These are phyloP conservation scores for Pseudocercospora pini-densiflorae DNA, from an alignment of 2,329 filamentous ascomycete genomes.

Conservation along the genomic window DNA sequence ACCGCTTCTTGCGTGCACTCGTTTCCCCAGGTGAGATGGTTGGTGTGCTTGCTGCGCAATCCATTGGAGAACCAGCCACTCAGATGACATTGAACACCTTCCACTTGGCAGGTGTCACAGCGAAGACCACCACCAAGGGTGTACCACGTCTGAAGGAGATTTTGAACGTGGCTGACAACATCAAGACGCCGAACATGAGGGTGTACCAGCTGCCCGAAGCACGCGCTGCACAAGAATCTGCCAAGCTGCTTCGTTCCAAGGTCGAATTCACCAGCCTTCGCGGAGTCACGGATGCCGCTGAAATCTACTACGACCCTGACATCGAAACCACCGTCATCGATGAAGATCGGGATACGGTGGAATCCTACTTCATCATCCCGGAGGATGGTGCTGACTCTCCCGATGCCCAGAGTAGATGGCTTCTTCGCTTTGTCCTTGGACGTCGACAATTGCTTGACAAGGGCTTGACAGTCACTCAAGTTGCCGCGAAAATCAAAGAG, in stretches of 20 bases:
- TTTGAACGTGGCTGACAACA: conserved; percentile 95
- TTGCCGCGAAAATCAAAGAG: conserved; percentile 86
- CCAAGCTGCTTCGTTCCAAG: conserved; percentile 82
- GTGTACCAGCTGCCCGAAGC: conserved; percentile 75
- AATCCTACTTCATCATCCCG: conserved; percentile 94
- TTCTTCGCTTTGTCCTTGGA: conserved; percentile 90
- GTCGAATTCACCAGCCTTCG: conserved; percentile 95
- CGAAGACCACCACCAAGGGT: conserved; percentile 99
- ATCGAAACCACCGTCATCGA: conserved; percentile 83
- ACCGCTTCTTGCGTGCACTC: conserved; percentile 80
- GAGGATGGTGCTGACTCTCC: conserved; percentile 71
- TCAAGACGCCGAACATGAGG: conserved; percentile 98
- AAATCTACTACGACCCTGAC: conserved; percentile 97
- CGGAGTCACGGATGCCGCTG: conserved; percentile 86
- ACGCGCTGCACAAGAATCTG: conserved; percentile 71
- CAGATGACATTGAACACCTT: conserved; percentile 99
- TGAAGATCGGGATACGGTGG: conserved; percentile 90
- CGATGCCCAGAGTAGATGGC: conserved; percentile 82
- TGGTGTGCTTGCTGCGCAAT: conserved; percentile 94
- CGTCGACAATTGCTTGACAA: conserved; percentile 96
- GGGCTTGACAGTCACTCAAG: conserved; percentile 87
- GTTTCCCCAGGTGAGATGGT: conserved; percentile 98
- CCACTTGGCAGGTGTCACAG: conserved; percentile 99
- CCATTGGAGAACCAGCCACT: conserved; percentile 96
- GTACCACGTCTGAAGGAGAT: conserved; percentile 99